Evolutionary conservation across 768 basidiomycete genomes (phyloP), one percentile per base, ranked within the genome.

Genomic region (Suillus plorans): DNA sequence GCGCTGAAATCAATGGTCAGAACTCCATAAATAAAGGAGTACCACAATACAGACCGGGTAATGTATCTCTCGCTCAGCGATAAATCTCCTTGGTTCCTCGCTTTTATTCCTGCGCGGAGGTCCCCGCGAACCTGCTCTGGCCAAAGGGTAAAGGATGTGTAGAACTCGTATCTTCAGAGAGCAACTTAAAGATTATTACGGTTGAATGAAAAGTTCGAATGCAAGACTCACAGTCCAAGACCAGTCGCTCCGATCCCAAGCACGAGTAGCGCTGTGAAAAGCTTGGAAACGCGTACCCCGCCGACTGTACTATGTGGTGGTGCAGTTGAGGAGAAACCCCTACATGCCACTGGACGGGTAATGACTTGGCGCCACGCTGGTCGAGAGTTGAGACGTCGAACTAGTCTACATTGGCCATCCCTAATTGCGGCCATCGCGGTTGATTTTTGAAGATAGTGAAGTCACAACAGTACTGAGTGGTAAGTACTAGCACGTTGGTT

Each of bases 21-120:
- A 31, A 25, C 28, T 49, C 42, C 57, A 18, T 28, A n/a, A 34
- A 25, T 9, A 31, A 44, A 12, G 25, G 52, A 44, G 45, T n/a
- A 28, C 61, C 25, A 31, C 9, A 14, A 16, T 55, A 74, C 83
- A 62, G 63, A 90, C 90, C 84, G 81, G 59, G 74, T 70, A 42
- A 91, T 78, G 69, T 82, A 86, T 39, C 79, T 77, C 64, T 82
- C 80, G 67, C 87, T 86, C 61, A 83, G 72, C 12, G 74, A 76
- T 12, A 82, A 68, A 70, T 92, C 85, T 2, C 83, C 85, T 63
- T 85, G 82, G 61, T 85, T 77, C 69, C 84, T 88, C 3, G 89
- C 88, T 64, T 82, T 82, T 50, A 92, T 79, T 3, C 87, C 91
- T 3, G 81, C 82, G 7, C 89, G 86, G 41, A 92, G 79, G 74